Evolutionary conservation across 345 rosid genomes (phyloP), one percentile per base, ranked within the genome.

Genomic region (Eutrema heterophyllum): DNA sequence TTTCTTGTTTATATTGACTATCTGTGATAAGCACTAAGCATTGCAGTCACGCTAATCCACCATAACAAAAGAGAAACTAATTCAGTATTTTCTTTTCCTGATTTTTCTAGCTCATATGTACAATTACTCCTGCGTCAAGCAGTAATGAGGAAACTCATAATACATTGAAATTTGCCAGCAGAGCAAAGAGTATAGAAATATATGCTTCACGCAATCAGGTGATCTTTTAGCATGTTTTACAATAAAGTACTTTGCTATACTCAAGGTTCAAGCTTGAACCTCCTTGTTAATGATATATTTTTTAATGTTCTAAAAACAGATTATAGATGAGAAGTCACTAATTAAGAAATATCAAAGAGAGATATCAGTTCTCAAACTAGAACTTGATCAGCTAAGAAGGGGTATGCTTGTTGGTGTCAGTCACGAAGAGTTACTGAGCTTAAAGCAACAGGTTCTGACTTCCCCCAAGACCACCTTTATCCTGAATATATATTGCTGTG

Each of bases 141-240:
- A 96, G 82, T 79, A 76, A 83, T 88, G 99, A 96, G 80, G 99
- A 96, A 85, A 96, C 99, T 50, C 99, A 96, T 70, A 96, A 96
- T 73, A 96, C 99, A n/a, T 69, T 92, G 79, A 96, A 96, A 84
- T 96, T 96, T 72, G 99, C 99, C 66, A 92, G 90, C 83, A 84
- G 99, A 82, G 99, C 99, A 62, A 96, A 96, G 84, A 84, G 90
- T 58, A 95, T 96, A 56, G 99, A 96, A 78, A 96, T 96, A 54
- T 86, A 84, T 83, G 98, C 98, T 62, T 92, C 97, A 45, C 95
- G 99, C 50, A 96, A 96, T 78, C 89, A 89, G 98, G 99, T 96
- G 38, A 63, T 74, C 68, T 56, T 71, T 36, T 64, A 56, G 60
- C 64, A 50, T 39, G 44, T 50, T 68, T n/a, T 44, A 69, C 26